Conservation (phyloP, 163 green algal species). For the Chlorella variabilis region DNA sequence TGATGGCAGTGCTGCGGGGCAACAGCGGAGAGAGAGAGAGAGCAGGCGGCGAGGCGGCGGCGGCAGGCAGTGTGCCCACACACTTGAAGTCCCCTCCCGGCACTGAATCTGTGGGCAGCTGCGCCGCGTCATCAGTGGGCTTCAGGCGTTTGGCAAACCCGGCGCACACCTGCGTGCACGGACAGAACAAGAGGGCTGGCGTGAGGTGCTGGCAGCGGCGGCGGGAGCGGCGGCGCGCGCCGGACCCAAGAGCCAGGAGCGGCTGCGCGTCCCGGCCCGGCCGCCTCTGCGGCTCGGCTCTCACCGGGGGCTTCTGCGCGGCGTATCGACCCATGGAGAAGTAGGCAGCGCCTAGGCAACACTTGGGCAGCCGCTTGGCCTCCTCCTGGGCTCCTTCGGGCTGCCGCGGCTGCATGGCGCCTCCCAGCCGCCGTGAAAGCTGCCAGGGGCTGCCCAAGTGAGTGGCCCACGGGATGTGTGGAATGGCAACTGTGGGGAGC, state of each 20-base stretch:
- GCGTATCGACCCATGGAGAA: constrained; percentile 37
- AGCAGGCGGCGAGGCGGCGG: too few species aligned
- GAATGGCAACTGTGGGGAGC: too few species aligned
- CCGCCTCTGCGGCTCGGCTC: not conserved
- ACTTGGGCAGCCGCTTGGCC: not conserved
- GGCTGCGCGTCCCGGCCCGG: too few species aligned
- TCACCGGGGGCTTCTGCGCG: constrained; percentile 30
- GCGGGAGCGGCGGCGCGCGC: not conserved
- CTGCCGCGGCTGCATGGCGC: not conserved
- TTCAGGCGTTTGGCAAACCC: constrained; percentile 27
- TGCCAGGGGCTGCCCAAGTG: too few species aligned
- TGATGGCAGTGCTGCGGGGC: too few species aligned
- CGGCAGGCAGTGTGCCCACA: too few species aligned
- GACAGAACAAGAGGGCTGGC: not conserved
- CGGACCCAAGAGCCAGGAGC: not conserved
- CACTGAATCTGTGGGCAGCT: constrained; percentile 43
- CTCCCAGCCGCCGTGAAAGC: too few species aligned
- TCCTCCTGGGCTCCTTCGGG: not conserved
- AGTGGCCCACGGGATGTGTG: too few species aligned
- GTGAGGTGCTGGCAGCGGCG: not conserved
- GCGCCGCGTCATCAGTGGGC: not conserved
- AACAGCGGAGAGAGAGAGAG: too few species aligned
- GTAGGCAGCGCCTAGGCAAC: constrained; percentile 36
- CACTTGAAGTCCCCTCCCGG: constrained; percentile 47
- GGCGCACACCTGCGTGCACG: constrained; percentile 2